Evolutionary conservation across 352 stramenopile species (phyloP).

Genomic region (Ochromonadaceae sp.): DNA sequence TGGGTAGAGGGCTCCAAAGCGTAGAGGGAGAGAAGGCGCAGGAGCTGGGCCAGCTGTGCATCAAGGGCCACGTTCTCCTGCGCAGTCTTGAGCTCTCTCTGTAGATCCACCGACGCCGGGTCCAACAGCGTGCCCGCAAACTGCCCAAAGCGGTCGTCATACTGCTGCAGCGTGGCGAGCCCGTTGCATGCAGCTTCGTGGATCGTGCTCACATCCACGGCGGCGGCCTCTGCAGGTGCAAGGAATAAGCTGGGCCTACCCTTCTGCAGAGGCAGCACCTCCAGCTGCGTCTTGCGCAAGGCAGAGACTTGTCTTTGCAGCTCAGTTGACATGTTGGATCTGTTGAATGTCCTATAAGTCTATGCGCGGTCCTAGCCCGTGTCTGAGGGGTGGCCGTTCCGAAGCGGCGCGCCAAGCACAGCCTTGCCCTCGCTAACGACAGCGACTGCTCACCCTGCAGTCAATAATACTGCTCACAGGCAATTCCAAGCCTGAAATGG

Average conservation of each 20-base stretch:
- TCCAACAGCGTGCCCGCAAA: slow-evolving; percentile 29
- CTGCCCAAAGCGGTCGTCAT: background rate
- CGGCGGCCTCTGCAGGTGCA: background rate
- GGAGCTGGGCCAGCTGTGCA: slow-evolving; percentile 20
- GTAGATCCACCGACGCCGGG: slow-evolving; percentile 26
- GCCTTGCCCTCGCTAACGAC: too few species aligned
- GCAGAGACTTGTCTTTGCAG: background rate
- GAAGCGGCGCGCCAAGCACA: too few species aligned
- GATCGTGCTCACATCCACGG: background rate
- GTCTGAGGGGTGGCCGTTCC: too few species aligned
- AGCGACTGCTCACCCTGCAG: too few species aligned
- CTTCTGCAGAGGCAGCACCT: background rate
- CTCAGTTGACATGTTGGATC: background rate
- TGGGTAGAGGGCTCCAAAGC: slow-evolving; percentile 23
- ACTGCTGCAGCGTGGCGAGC: background rate
- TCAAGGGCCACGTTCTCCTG: slow-evolving; percentile 27
- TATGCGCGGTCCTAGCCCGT: too few species aligned
- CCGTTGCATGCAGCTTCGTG: background rate
- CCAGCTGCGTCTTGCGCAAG: background rate
- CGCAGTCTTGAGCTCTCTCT: slow-evolving; percentile 29
- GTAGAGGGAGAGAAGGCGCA: slow-evolving; percentile 26
- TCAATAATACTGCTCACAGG: too few species aligned
- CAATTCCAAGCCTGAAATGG: too few species aligned
- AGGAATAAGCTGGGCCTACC: background rate
- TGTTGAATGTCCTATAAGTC: too few species aligned